Conservation (phyloP, 768 basidiomycete species). For the Mycena capillaripes region DNA sequence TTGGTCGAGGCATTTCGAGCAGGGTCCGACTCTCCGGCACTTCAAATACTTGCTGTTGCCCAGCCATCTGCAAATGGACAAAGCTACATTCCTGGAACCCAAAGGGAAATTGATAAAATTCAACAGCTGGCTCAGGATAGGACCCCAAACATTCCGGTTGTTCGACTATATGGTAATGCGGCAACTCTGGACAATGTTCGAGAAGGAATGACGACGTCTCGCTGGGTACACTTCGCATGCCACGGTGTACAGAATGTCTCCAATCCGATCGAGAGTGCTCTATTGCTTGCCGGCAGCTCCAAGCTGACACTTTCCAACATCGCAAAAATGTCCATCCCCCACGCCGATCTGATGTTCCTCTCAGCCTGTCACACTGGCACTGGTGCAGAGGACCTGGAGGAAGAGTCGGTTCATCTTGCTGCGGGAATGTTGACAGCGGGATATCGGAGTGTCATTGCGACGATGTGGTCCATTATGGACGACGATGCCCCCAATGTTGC, state of each 20-base stretch:
- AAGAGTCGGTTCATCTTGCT: conserved; percentile 1
- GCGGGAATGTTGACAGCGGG: background rate
- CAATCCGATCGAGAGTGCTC: background rate
- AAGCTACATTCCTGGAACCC: background rate
- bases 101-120: background rate
- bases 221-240: conserved; percentile 9
- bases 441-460: conserved; percentile 2
- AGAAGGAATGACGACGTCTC: background rate
- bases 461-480: conserved; percentile 7
- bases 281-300: background rate
- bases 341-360: background rate
- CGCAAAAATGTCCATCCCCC: background rate
- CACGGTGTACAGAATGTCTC: background rate
- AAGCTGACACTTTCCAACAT: background rate
- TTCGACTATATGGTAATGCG: background rate
- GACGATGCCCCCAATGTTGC: background rate
- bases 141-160: background rate
- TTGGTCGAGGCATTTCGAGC: background rate
- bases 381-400: background rate
- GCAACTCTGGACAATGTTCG: background rate
- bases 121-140: background rate
- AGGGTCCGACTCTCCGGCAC: background rate
- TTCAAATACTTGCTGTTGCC: background rate
- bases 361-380: conserved; percentile 3
- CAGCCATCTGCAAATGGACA: background rate